These are phyloP conservation scores for Smithsoniella earleae DNA, from an alignment of 163 green algal genomes.

Conservation along the genomic window DNA sequence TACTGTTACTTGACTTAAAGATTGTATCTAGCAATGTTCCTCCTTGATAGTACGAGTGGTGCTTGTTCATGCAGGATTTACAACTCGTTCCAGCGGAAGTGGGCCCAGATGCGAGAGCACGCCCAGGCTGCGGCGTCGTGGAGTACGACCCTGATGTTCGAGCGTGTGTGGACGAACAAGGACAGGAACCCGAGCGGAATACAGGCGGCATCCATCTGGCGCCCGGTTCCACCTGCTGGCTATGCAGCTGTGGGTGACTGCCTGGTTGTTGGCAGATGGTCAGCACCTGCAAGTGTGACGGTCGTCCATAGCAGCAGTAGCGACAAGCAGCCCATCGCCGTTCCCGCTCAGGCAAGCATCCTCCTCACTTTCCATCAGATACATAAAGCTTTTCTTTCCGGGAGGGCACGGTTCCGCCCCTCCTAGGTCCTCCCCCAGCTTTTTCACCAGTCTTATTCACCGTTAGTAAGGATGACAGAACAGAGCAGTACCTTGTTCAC, in stretches of 20 bases:
- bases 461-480: no score
- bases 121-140: constrained; percentile 26
- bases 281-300: background rate
- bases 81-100: background rate
- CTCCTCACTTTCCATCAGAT: no score
- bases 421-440: no score
- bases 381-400: no score
- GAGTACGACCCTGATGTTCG: constrained; percentile 53
- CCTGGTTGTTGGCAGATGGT: constrained; percentile 5
- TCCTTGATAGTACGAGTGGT: no score
- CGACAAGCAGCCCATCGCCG: background rate
- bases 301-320: background rate
- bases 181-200: constrained; percentile 29
- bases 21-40: no score
- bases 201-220: constrained; percentile 56
- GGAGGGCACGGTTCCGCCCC: no score
- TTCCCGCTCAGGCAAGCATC: background rate
- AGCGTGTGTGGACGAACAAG: constrained; percentile 60
- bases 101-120: constrained; percentile 28
- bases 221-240: constrained; percentile 51
- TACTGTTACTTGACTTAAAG: no score
- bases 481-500: no score
- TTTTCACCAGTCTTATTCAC: no score
- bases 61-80: constrained; percentile 1
- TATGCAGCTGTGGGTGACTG: constrained; percentile 45